A percentile compares a stretch with the other conserved stretches of the same genome.
phyloP scores from a whole-genome alignment of 345 rosid species.

The Pistacia integerrima region DNA sequence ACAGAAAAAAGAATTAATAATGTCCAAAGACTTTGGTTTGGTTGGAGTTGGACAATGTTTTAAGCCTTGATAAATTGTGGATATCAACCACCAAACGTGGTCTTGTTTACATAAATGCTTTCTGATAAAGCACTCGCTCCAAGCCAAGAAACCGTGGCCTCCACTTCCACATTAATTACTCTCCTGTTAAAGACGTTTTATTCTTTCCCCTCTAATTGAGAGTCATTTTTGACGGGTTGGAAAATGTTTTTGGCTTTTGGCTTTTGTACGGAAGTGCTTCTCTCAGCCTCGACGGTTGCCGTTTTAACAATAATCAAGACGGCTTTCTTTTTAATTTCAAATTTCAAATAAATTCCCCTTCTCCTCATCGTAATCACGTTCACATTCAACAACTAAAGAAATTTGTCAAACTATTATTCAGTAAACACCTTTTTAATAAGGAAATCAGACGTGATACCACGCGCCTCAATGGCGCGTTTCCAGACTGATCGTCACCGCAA shows the following conservation, averaged over 20 bases:
- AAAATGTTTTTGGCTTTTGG: not conserved
- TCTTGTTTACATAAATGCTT: not conserved
- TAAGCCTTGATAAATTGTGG: not conserved
- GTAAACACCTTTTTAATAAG: not conserved
- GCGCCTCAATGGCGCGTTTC: not conserved
- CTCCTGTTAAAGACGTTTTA: too few relatives aligned
- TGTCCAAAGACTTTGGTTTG: not conserved
- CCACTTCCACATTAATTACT: not conserved
- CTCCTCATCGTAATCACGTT: too few relatives aligned
- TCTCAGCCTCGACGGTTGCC: slow-evolving; percentile 19
- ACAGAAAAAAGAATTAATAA: too few relatives aligned
- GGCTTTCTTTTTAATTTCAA: not conserved
- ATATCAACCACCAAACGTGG: not conserved
- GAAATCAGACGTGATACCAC: not conserved
- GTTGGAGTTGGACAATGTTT: too few relatives aligned
- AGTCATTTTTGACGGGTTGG: too few relatives aligned
- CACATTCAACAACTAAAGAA: too few relatives aligned
- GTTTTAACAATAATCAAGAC: not conserved
- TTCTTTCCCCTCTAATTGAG: too few relatives aligned
- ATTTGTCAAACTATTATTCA: not conserved
- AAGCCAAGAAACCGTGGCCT: not conserved
- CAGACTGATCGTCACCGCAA: not conserved
- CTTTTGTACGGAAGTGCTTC: slow-evolving; percentile 7
- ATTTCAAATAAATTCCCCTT: too few relatives aligned
- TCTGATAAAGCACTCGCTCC: not conserved